Percentiles rank a stretch among this genome's conserved stretches.
These are phyloP conservation scores for Stenocarpella maydis DNA, from an alignment of 2,329 filamentous ascomycete species.

Conservation along the genomic window DNA sequence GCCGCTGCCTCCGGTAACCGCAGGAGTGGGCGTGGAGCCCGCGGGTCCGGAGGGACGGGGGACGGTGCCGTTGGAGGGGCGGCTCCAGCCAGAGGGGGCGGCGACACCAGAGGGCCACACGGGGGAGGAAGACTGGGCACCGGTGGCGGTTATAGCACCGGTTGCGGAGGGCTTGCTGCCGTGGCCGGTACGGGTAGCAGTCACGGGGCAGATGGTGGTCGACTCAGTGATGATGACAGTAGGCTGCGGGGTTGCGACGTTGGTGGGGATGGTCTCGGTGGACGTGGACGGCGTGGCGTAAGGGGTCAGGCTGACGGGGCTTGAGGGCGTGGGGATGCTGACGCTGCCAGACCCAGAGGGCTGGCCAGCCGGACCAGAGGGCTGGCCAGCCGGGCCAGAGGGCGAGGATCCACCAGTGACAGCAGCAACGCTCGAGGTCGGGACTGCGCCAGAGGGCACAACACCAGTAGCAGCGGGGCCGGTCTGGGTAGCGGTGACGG, in stretches of 20 bases:
- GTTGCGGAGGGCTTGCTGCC: conserved; percentile 11
- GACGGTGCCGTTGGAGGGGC: conserved; percentile 32
- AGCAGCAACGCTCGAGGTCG: too few species aligned
- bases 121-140: neutral
- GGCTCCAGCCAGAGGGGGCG: conserved; percentile 30
- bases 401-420: conserved; percentile 16
- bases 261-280: conserved; percentile 38
- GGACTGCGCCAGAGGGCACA: too few species aligned
- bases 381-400: neutral
- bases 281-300: conserved; percentile 35
- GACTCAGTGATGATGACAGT: conserved; percentile 36
- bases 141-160: neutral
- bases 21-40: neutral
- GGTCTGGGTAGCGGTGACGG: conserved; percentile 37
- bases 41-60: conserved; percentile 24
- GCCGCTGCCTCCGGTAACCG: conserved; percentile 9
- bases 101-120: conserved; percentile 29
- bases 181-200: conserved; percentile 2
- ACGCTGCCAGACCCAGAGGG: neutral
- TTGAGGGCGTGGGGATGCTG: conserved; percentile 27
- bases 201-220: conserved; percentile 29
- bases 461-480: conserved; percentile 15
- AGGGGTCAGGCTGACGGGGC: conserved; percentile 34
- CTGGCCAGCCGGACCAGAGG: conserved; percentile 3
- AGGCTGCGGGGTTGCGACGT: conserved; percentile 37